Evolutionary conservation across 148 eudicot species (phyloP), one percentile per base, ranked within the genome.

Genomic region (Rhododendron vialii): DNA sequence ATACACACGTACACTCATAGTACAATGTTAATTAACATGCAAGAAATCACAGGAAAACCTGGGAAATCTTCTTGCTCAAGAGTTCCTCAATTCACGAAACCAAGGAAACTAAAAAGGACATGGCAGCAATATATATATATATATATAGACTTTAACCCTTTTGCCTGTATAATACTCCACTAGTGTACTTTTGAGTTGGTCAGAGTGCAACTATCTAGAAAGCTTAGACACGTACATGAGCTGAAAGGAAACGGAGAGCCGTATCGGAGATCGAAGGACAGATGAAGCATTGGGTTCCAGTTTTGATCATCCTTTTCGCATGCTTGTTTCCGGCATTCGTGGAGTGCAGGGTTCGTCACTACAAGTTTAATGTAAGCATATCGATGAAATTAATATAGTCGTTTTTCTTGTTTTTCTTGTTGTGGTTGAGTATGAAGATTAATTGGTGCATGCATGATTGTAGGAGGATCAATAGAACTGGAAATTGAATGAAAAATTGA

Each of bases 311-410:
- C 73, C 51, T 90, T 15, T 82, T 87, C 22, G 87, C 80, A 20
- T 86, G 83, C 81, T 63, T 87, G 48, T 84, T 88, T 26, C 91
- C 91, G 15, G 47, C 81, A 24, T 36, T 87, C 81, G 92, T 91
- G 24, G 89, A 92, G 47, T 75, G 89, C 84, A 79, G 86, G 45
- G 87, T 92, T 88, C 92, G 94, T 20, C 89, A 85, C 53, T 92
- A 89, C 88, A 89, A 89, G 80, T 92, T 92, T 80, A 88, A 92
- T 84, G 94, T 92, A 84, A 92, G 94, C 15, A 75, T 53, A 4
- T 80, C 47, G 3, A 18, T 35, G n/a, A 30, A 8, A 24, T 8
- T 30, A 30, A 30, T 30, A 30, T 30, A 30, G 69, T n/a, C n/a
- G n/a, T 67, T 71, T 69, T 71, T 28, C 1, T 28, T 69, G 17